These are phyloP conservation scores for Lactarius trivialis DNA, from an alignment of 768 basidiomycete genomes.

Conservation along the genomic window DNA sequence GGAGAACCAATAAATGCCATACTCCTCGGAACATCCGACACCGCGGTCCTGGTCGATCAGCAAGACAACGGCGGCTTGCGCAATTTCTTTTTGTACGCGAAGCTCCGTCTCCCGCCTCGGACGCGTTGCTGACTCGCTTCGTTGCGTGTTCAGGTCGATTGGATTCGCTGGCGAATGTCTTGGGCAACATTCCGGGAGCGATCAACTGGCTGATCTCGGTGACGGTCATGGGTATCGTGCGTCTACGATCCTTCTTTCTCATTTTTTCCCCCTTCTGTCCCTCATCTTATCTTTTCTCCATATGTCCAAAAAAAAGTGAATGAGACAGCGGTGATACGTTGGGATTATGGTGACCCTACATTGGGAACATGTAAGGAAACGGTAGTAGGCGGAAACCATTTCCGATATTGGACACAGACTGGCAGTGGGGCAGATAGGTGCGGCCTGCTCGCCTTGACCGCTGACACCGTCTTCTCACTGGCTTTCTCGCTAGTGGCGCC, in stretches of 20 bases:
- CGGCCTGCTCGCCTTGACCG: conserved; percentile 19
- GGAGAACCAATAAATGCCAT: conserved; percentile 83
- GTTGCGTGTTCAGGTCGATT: conserved; percentile 44
- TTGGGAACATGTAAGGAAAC: conserved; percentile 86
- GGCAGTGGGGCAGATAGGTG: conserved; percentile 56
- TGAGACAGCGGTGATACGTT: conserved; percentile 79
- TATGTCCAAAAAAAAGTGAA: conserved; percentile 44
- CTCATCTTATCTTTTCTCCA: conserved; percentile 4
- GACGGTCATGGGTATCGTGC: conserved; percentile 70
- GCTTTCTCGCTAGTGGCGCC: conserved; percentile 51
- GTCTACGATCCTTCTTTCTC: conserved; percentile 25
- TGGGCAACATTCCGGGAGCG: conserved; percentile 65
- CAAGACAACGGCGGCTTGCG: conserved; percentile 62
- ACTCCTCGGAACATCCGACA: conserved; percentile 69
- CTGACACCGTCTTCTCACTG: background rate
- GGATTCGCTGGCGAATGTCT: conserved; percentile 74
- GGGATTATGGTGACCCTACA: conserved; percentile 72
- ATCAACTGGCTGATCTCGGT: conserved; percentile 73
- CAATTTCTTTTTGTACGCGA: conserved; percentile 72
- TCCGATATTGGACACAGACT: conserved; percentile 84
- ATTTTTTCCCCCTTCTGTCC: background rate
- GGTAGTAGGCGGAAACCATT: conserved; percentile 79
- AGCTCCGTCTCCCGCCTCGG: background rate
- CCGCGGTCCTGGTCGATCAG: conserved; percentile 54
- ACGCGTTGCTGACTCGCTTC: background rate